These are phyloP conservation scores for Sarocladium strictum DNA, from an alignment of 2,329 filamentous ascomycete genomes.

Conservation along the genomic window DNA sequence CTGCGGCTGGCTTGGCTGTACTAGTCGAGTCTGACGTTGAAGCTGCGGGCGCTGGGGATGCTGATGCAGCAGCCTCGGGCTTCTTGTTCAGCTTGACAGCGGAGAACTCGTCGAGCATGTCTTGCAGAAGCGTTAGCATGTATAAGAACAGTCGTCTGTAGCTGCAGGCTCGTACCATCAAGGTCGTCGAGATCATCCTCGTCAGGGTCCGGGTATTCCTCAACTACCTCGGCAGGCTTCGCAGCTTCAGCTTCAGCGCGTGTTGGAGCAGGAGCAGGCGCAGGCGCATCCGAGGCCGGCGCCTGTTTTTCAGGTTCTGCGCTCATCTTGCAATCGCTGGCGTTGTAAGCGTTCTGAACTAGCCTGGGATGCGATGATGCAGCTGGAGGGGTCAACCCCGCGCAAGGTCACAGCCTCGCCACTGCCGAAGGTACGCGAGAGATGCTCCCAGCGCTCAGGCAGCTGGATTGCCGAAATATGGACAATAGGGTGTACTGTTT, in stretches of 20 bases:
- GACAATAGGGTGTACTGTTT: background rate
- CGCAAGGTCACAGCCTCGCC: background rate
- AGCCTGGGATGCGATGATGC: background rate
- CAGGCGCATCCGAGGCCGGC: background rate
- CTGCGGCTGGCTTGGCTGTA: conserved; percentile 20
- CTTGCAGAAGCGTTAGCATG: conserved; percentile 37
- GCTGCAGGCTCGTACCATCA: conserved; percentile 56
- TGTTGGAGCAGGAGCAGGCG: background rate
- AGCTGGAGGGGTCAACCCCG: conserved; percentile 5
- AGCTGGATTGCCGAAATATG: too few species aligned
- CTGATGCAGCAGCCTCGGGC: conserved; percentile 18
- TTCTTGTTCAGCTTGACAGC: conserved; percentile 44
- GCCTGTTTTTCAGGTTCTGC: conserved; percentile 3
- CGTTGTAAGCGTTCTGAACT: background rate
- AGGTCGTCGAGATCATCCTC: conserved; percentile 90
- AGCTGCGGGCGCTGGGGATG: conserved; percentile 20
- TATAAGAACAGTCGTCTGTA: background rate
- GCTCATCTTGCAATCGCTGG: background rate
- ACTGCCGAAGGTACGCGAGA: background rate
- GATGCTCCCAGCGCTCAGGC: background rate
- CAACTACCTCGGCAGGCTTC: conserved; percentile 23
- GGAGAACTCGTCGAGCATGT: conserved; percentile 90
- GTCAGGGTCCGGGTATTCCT: conserved; percentile 77
- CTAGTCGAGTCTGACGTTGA: conserved; percentile 20
- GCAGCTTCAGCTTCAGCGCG: conserved; percentile 11